Conservation (phyloP, 352 stramenopile species). For the Pythium myriotylum region DNA sequence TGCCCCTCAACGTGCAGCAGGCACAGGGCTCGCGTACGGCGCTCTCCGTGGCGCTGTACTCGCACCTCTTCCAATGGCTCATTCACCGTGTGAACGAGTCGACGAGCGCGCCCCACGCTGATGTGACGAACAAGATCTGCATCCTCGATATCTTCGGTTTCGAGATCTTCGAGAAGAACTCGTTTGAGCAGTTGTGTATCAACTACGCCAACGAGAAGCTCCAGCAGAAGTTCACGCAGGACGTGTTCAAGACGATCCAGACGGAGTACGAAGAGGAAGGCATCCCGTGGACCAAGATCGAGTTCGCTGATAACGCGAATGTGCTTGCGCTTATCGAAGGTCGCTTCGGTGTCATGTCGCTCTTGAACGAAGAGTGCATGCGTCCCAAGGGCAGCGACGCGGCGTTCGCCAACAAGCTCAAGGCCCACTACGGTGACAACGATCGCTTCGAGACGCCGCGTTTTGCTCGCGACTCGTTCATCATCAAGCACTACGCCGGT, state of each 20-base stretch:
- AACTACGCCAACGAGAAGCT: conserved; percentile 91
- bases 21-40: conserved; percentile 78
- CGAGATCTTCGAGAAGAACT: conserved; percentile 97
- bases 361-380: conserved; percentile 95
- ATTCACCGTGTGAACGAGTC: conserved; percentile 89
- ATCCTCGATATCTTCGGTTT: conserved; percentile 99
- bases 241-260: conserved; percentile 96
- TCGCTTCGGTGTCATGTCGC: conserved; percentile 84
- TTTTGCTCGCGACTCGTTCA: conserved; percentile 89
- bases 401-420: conserved; percentile 88
- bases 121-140: conserved; percentile 79
- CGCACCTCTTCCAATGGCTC: conserved; percentile 96
- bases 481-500: conserved; percentile 96
- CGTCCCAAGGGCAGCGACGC: conserved; percentile 86
- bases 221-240: conserved; percentile 92
- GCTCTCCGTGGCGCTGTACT: conserved; percentile 90
- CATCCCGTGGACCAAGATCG: conserved; percentile 90
- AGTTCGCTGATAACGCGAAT: conserved; percentile 92
- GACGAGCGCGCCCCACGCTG: conserved; percentile 53
- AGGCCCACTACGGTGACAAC: conserved; percentile 88
- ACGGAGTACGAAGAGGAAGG: conserved; percentile 96
- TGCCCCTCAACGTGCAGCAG: conserved; percentile 84
- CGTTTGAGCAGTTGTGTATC: conserved; percentile 91
- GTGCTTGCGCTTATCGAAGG: conserved; percentile 91
- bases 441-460: conserved; percentile 85